Evolutionary conservation across 208 protist species (phyloP).

Genomic region (Trypanosoma melophagium): DNA sequence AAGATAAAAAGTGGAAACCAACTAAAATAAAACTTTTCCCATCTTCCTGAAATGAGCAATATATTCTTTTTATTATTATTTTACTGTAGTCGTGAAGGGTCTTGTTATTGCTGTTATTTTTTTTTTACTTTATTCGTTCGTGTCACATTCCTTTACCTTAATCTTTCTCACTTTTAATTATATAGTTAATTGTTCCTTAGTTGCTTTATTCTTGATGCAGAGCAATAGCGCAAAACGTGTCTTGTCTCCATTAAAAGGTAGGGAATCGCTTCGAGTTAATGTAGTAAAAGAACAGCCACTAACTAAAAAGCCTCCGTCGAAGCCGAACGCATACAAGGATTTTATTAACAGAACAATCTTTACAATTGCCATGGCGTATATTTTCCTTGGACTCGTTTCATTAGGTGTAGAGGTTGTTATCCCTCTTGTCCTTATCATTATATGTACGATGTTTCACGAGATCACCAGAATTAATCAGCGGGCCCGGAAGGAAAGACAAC

Average conservation of each 20-base stretch:
- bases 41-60: too few species aligned
- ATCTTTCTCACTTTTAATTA: not conserved
- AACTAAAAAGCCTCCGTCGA: slow-evolving; percentile 10
- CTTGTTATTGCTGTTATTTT: too few species aligned
- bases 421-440: slow-evolving; percentile 61
- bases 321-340: slow-evolving; percentile 52
- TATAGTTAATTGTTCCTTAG: too few species aligned
- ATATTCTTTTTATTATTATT: too few species aligned
- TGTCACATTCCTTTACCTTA: not conserved
- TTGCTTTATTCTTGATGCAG: slow-evolving; percentile 16
- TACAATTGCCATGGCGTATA: slow-evolving; percentile 81
- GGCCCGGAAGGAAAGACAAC: slow-evolving; percentile 68
- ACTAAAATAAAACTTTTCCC: too few species aligned
- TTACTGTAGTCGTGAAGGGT: too few species aligned
- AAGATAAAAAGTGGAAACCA: too few species aligned
- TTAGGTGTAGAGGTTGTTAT: slow-evolving; percentile 75
- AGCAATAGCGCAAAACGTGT: slow-evolving; percentile 10
- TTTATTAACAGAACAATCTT: slow-evolving; percentile 86
- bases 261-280: not conserved
- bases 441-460: slow-evolving; percentile 85
- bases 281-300: not conserved
- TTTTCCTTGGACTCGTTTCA: slow-evolving; percentile 81
- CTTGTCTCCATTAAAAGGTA: slow-evolving; percentile 28
- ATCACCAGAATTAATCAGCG: slow-evolving; percentile 86
- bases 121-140: too few species aligned